A percentile compares a stretch with the other conserved stretches of the same genome.
These are phyloP conservation scores for Triglochin maritima DNA, from an alignment of 106 monocot genomes.

Conservation along the genomic window DNA sequence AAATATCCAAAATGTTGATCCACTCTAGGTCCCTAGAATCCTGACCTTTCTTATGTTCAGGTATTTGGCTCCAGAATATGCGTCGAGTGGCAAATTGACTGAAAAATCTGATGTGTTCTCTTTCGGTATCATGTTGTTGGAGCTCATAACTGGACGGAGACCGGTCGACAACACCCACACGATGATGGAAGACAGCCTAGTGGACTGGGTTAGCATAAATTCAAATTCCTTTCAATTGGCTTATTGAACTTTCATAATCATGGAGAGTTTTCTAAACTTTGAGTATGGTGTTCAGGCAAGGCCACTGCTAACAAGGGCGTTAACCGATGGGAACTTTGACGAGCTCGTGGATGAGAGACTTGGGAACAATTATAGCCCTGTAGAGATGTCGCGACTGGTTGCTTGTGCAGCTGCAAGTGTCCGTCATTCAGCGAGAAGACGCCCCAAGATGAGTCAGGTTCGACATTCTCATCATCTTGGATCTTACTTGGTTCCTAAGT, in stretches of 20 bases:
- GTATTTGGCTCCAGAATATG: slow-evolving; percentile 1
- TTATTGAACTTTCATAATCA: no score
- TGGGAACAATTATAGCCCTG: slow-evolving; percentile 31
- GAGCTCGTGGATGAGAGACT: slow-evolving; percentile 61
- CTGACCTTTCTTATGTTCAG: slow-evolving; percentile 1
- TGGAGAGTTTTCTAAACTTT: no score
- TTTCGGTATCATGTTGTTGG: slow-evolving; percentile 18
- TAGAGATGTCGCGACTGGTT: slow-evolving; percentile 60
- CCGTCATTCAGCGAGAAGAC: slow-evolving; percentile 71
- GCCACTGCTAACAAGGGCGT: slow-evolving; percentile 35
- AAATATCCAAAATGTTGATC: no score
- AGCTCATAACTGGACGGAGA: slow-evolving; percentile 3
- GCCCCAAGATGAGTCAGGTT: slow-evolving; percentile 95
- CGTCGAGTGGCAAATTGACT: no score
- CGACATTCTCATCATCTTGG: neutral
- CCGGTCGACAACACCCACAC: neutral
- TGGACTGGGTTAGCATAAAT: slow-evolving; percentile 17
- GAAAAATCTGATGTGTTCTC: neutral
- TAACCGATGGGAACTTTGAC: slow-evolving; percentile 48
- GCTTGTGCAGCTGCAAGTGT: slow-evolving; percentile 58
- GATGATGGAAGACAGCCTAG: slow-evolving; percentile 12
- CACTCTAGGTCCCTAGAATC: no score
- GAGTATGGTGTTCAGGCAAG: slow-evolving; percentile 1
- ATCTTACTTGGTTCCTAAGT: no score
- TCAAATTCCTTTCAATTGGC: neutral